Percentiles rank a stretch among this genome's conserved stretches.
Conservation (phyloP, 176 grass and related monocot species). For the Puya raimondii region DNA sequence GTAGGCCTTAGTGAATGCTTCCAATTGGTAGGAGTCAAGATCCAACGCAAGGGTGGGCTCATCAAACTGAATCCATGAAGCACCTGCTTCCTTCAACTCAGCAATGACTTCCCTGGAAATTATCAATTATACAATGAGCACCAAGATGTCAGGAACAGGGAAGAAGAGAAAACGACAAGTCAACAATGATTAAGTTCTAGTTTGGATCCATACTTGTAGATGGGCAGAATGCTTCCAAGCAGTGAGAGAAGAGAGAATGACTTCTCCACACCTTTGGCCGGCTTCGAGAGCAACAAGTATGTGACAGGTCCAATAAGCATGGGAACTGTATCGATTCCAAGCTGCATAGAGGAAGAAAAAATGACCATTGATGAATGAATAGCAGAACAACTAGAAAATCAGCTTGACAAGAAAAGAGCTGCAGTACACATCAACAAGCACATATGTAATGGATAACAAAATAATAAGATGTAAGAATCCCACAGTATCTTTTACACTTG, state of each 20-base stretch:
- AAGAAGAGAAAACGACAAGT: background rate
- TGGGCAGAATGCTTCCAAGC: conserved; percentile 58
- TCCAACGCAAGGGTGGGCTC: conserved; percentile 86
- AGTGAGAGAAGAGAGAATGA: conserved; percentile 80
- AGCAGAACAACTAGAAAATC: background rate
- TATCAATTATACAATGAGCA: conserved; percentile 14
- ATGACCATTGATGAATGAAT: background rate
- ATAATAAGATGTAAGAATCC: background rate
- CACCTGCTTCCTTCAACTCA: conserved; percentile 84
- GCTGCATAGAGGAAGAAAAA: conserved; percentile 34
- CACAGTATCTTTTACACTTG: background rate
- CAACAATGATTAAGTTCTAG: background rate
- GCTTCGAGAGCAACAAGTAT: conserved; percentile 92
- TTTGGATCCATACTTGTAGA: conserved; percentile 73
- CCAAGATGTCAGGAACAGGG: conserved; percentile 13
- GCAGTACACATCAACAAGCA: too few species aligned
- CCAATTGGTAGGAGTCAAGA: conserved; percentile 58
- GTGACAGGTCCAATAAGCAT: conserved; percentile 88
- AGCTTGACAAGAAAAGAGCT: background rate
- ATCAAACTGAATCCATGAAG: conserved; percentile 93
- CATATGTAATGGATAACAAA: too few species aligned
- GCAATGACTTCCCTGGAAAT: conserved; percentile 64
- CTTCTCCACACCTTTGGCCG: conserved; percentile 82
- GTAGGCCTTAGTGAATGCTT: conserved; percentile 72
- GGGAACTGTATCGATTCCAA: conserved; percentile 68